Base-by-base conservation (phyloP, 2,329 filamentous ascomycete genomes). In the Alternaria novae-zelandiae region DNA sequence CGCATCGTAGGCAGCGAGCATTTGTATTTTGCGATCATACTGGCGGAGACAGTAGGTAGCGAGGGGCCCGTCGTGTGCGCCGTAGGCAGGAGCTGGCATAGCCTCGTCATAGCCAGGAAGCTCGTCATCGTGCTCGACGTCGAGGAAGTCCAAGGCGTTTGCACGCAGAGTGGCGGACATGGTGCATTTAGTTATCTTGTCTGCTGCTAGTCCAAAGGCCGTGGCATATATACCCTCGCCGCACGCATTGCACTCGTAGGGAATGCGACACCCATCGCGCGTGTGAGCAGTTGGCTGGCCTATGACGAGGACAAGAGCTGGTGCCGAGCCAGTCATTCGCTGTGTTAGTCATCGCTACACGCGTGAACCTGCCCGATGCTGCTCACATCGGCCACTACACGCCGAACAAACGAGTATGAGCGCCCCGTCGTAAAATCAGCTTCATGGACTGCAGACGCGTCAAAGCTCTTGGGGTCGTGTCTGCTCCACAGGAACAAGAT, bases 101-200 rank as follows among this genome's bases (percentile, higher is more conserved):
- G 67, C 65, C 15, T 74, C 70, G 50, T 72, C 66, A 53, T 77
- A 77, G 57, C 66, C 63, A 17, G 74, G 74, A 20, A 76, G 64
- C 46, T 75, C 71, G 41, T 77, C 73, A 17, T 75, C 72, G 36
- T 63, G 65, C 4, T 64, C 54, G 13, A 60, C 62, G 6, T 61
- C 63, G 15, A 74, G 23, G 17, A 32, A 51, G 43, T 71, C 66
- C 45, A 71, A 64, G 3, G 65, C 54, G 21, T 63, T 59, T 23
- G 71, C 50, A 49, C 64, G 72, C 63, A 63, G 64, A 49, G 56
- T 51, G 25, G 63, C 50, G 17, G 65, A 47, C 73, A 75, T 75
- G 49, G 45, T 61, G 53, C 36, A 54, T 62, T 55, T 51, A 47
- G 59, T 60, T 61, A 11, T 54, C 47, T 54, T 47, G 36, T 17